Conservation (phyloP, 768 basidiomycete species). For the Tephrocybe sp. region DNA sequence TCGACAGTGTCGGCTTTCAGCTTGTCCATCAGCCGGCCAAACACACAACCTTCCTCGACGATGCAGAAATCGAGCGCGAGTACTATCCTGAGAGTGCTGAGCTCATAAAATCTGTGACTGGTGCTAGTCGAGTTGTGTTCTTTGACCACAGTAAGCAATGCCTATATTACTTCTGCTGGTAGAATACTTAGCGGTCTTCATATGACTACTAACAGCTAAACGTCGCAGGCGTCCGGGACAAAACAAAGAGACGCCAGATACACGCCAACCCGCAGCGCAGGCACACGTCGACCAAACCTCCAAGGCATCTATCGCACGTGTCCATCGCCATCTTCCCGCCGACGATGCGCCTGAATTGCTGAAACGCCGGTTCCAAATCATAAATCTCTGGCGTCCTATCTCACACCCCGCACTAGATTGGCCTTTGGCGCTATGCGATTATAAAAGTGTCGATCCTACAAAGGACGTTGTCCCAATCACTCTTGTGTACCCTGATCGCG, state of each 20-base stretch:
- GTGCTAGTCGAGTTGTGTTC: constrained; percentile 54
- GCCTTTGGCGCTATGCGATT: constrained; percentile 49
- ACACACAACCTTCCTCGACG: constrained; percentile 47
- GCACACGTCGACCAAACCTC: constrained; percentile 43
- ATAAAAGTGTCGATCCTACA: constrained; percentile 31
- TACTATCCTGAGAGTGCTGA: constrained; percentile 65
- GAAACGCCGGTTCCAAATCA: constrained; percentile 42
- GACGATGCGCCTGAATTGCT: constrained; percentile 33
- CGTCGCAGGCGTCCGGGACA: neutral
- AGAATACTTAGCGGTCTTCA: neutral
- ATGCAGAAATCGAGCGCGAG: constrained; percentile 49
- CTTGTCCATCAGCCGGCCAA: constrained; percentile 39
- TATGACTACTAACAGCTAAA: neutral
- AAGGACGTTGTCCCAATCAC: constrained; percentile 43
- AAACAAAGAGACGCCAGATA: neutral
- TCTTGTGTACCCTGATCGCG: constrained; percentile 45
- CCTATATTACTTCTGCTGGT: neutral
- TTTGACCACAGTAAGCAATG: constrained; percentile 61
- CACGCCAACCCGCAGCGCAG: constrained; percentile 35
- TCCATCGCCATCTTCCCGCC: constrained; percentile 38
- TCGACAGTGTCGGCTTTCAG: constrained; percentile 56
- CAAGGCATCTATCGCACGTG: constrained; percentile 31
- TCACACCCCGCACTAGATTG: constrained; percentile 44
- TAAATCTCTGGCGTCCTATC: constrained; percentile 63
- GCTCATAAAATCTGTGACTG: constrained; percentile 58